Evolutionary conservation across 345 rosid species (phyloP).

Genomic region (Gossypium ekmanianum): DNA sequence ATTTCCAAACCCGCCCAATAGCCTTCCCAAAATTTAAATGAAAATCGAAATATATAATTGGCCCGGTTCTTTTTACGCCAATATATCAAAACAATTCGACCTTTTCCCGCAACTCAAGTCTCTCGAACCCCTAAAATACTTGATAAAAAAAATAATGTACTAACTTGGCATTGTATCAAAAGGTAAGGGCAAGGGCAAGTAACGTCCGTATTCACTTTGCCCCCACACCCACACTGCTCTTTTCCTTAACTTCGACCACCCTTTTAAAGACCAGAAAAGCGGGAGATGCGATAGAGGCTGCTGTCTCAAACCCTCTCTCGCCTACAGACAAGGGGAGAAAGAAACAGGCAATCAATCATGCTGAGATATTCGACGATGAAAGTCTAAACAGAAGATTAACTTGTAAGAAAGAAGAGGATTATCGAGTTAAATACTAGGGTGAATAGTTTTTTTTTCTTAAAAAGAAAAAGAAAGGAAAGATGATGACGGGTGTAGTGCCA

Average conservation of each 20-base stretch:
- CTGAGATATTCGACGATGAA: conserved; percentile 7
- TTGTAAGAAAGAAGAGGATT: not conserved
- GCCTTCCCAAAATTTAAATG: not conserved
- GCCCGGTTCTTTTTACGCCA: too few relatives aligned
- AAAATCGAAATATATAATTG: too few relatives aligned
- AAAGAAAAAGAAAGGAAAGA: not conserved
- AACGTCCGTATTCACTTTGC: conserved; percentile 19
- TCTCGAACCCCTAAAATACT: not conserved
- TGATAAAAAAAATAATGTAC: not conserved
- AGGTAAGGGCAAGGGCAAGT: conserved; percentile 30
- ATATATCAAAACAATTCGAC: not conserved
- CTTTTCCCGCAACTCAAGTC: not conserved
- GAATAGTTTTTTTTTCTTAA: not conserved
- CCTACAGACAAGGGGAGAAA: not conserved
- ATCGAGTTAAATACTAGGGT: not conserved
- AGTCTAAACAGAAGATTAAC: not conserved
- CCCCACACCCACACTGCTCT: conserved; percentile 15
- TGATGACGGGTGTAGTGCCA: conserved; percentile 44
- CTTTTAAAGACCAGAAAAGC: conserved; percentile 70
- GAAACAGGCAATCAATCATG: not conserved
- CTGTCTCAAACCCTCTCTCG: conserved; percentile 10
- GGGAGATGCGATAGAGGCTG: conserved; percentile 51
- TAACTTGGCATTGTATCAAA: conserved; percentile 8
- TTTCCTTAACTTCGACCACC: conserved; percentile 21
- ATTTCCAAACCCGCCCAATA: not conserved